Evolutionary conservation across 2,329 filamentous ascomycete genomes (phyloP).

Genomic region (Colletotrichum scovillei): DNA sequence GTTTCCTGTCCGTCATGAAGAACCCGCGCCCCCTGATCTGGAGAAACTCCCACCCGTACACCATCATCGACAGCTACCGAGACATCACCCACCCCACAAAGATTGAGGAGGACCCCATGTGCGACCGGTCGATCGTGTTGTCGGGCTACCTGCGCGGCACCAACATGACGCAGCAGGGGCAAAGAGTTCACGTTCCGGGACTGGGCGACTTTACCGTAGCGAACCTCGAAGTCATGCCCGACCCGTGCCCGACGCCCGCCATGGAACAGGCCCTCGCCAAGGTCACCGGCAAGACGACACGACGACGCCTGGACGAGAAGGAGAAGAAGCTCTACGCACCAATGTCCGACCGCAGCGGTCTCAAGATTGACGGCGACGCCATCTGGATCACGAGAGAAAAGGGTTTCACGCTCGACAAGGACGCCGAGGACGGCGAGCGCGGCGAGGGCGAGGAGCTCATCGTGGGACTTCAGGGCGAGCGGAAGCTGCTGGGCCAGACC

Average conservation of each 20-base stretch:
- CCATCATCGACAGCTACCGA: slow-evolving; percentile 91
- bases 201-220: slow-evolving; percentile 89
- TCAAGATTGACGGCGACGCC: slow-evolving; percentile 96
- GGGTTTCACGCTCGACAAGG: slow-evolving; percentile 79
- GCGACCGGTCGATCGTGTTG: slow-evolving; percentile 89
- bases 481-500: slow-evolving; percentile 83
- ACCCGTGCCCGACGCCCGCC: slow-evolving; percentile 93
- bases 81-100: slow-evolving; percentile 94
- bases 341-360: slow-evolving; percentile 96
- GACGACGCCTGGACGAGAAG: slow-evolving; percentile 90
- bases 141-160: slow-evolving; percentile 96
- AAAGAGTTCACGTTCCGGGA: slow-evolving; percentile 91
- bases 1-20: slow-evolving; percentile 99
- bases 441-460: slow-evolving; percentile 98
- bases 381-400: slow-evolving; percentile 85
- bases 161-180: slow-evolving; percentile 88
- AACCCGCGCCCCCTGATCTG: slow-evolving; percentile 96
- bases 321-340: slow-evolving; percentile 96
- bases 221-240: slow-evolving; percentile 87
- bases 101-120: slow-evolving; percentile 88
- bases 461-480: slow-evolving; percentile 85
- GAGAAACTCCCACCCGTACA: slow-evolving; percentile 96
- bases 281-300: slow-evolving; percentile 81
- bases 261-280: slow-evolving; percentile 91
- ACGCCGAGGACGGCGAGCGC: slow-evolving; percentile 75